phyloP scores from a whole-genome alignment of 108 stramenopile genomes.

The Nannochloropsis salina region DNA sequence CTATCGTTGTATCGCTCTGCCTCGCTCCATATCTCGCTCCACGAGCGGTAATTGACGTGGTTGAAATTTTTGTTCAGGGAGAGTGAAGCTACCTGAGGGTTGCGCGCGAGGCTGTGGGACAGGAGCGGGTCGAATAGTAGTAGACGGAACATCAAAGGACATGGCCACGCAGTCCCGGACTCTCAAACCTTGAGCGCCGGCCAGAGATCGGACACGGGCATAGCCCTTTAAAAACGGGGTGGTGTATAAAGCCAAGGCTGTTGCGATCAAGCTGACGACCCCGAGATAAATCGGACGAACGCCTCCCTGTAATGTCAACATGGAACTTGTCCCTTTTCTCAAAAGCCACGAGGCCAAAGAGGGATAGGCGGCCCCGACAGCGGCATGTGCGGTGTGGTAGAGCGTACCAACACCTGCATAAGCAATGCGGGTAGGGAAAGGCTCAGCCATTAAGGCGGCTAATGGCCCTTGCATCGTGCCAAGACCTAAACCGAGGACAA shows the following conservation, averaged over 20 bases:
- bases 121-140: neutral
- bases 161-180: neutral
- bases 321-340: neutral
- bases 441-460: neutral
- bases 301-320: neutral
- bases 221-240: neutral
- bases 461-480: slow-evolving; percentile 1
- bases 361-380: neutral
- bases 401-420: neutral
- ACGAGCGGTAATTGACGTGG: neutral
- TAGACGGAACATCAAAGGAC: neutral
- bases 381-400: neutral
- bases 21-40: neutral
- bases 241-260: neutral
- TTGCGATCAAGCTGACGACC: neutral
- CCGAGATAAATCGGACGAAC: slow-evolving; percentile 12
- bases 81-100: too few relatives aligned
- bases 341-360: neutral
- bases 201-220: neutral
- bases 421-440: neutral
- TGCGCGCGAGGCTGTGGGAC: too few relatives aligned
- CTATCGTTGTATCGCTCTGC: too few relatives aligned
- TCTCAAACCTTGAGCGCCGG: neutral
- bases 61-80: too few relatives aligned
- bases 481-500: neutral